Base-by-base conservation (phyloP, 805 yeast genomes). In the Nakazawaea peltata region DNA sequence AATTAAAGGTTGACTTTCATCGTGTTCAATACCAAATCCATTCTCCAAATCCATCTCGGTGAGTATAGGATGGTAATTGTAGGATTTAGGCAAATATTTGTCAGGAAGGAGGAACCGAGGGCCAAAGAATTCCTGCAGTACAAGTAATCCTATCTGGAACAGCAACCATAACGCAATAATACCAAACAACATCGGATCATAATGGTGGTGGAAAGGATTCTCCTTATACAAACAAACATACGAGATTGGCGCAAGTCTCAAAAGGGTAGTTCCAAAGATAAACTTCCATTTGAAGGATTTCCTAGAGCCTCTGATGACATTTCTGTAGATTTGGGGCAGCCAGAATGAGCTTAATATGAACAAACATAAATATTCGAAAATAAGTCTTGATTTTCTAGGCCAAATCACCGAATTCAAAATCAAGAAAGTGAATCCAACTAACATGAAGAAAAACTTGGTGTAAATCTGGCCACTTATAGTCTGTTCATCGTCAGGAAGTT, bases 271-370 rank as follows among this genome's bases (percentile, higher is more conserved):
- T 0, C 87, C 83, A 8, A 78, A 18, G n/a, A 86, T 70, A 46
- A 82, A 88, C 41, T 71, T 74, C 88, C 94, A 83, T 25, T 67
- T 57, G 43, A 86, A 74, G 3, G 82, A 74, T 37, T 72, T 65
- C 37, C 85, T 66, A 37, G 77, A 66, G 15, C 88, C 90, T 34
- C 84, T 68, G 19, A 77, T 53, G 3, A 78, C 72, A 51, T 86
- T 85, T 51, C 96, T 67, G 46, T 77, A 77, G 28, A 84, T 79
- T 54, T 88, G 97, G 2, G 97, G 96, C 12, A 83, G 45, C 96
- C 96, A 87, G 45, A 72, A 79, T 1, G 94, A 81, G 52, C 77
- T 81, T 19, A 80, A 46, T 1, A 66, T 33, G 2, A 76, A 41
- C 8, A 80, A 52, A 2, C 71, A 57, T 4, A 69, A 34, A 37